Conservation (phyloP, 192 early-diverging fungal genomes). For the Cladochytrium replicatum region DNA sequence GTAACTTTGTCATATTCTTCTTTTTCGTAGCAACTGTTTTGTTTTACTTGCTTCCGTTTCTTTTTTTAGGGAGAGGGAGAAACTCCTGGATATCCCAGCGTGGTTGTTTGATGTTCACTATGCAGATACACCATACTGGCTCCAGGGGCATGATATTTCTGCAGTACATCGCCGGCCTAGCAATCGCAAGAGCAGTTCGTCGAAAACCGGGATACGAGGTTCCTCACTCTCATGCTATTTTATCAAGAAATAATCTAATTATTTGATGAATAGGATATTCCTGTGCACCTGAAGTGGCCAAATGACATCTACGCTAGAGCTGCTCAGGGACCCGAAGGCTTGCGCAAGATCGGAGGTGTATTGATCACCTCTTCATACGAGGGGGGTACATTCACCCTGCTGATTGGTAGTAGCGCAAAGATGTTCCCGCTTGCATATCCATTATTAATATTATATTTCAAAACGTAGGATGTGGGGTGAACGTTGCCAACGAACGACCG, state of each 20-base stretch:
- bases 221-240: background rate
- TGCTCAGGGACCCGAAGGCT: slow-evolving; percentile 9
- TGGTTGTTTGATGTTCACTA: slow-evolving; percentile 82
- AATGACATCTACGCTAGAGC: slow-evolving; percentile 82
- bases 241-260: too few species aligned
- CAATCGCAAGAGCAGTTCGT: slow-evolving; percentile 70
- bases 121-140: slow-evolving; percentile 65
- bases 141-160: slow-evolving; percentile 70
- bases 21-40: background rate
- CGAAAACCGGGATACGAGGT: slow-evolving; percentile 56
- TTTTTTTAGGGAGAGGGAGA: slow-evolving; percentile 51
- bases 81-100: slow-evolving; percentile 93
- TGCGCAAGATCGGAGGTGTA: slow-evolving; percentile 79
- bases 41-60: background rate
- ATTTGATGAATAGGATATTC: slow-evolving; percentile 54
- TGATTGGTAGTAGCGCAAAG: slow-evolving; percentile 54
- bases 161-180: slow-evolving; percentile 86
- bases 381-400: slow-evolving; percentile 60
- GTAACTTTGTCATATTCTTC: too few species aligned
- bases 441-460: slow-evolving; percentile 1
- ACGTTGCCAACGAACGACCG: slow-evolving; percentile 72
- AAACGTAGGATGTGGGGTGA: slow-evolving; percentile 67
- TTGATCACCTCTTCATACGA: slow-evolving; percentile 74
- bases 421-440: background rate
- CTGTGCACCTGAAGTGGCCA: slow-evolving; percentile 92